Base-by-base conservation (phyloP, 441 rosid genomes). In the Syzygium syzygioides region DNA sequence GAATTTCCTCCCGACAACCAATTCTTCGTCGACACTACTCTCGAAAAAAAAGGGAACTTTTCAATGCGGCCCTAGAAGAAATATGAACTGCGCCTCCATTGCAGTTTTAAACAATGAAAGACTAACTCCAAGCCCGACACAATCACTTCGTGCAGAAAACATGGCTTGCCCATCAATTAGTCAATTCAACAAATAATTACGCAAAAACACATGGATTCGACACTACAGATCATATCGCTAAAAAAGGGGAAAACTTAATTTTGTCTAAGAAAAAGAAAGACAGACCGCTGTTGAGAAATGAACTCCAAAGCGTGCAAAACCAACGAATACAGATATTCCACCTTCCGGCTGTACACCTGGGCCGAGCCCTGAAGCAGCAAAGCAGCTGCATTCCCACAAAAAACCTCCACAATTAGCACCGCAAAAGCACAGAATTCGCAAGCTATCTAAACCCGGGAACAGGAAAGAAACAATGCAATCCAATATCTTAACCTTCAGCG, bases 351-450 rank as follows among this genome's bases (percentile, higher is more conserved):
- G 86, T 97, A 97, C 76, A 97, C 99, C 89, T 96, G 99, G 87
- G 95, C 95, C 54, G 99, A 97, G 84, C 98, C 99, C 94, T 97
- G 99, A 93, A 97, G 95, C 91, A 97, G 92, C 92, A 97, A 93
- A 90, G 99, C 99, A 93, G 99, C 99, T 97, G 88, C 91, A 91
- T 80, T 91, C 87, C 83, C 88, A 88, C 30, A 10, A 37, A 30
- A 88, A 37, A 28, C 68, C 55, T 25, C 34, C 53, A 55, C 53
- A 57, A 55, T 54, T 59, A 52, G n/a, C 87, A 34, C 32, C 30
- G 17, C 45, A 5, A 1, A 85, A 54, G 30, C 87, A 85, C 66
- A 55, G 1, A 85, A 85, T 55, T 54, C 7, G 26, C 28, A 52
- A 54, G n/a, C 66, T 85, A 52, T n/a, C 45, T 53, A 34, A n/a